Evolutionary conservation across 306 rosid species (phyloP).

Genomic region (Dalbergia cochinchinensis): DNA sequence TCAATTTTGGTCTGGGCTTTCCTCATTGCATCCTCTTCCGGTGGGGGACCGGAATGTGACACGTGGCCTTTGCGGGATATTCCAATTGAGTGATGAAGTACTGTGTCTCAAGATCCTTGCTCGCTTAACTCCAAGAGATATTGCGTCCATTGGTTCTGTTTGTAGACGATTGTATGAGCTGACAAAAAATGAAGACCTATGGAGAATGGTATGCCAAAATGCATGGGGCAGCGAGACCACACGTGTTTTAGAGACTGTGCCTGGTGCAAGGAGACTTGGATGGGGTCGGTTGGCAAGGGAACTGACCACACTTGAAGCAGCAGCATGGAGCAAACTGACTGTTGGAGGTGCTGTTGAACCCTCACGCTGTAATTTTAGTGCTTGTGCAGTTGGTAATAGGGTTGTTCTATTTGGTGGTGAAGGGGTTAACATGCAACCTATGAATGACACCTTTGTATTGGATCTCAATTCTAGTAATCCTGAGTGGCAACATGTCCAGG

Average conservation of each 20-base stretch:
- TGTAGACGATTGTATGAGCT: conserved; percentile 76
- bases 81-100: conserved; percentile 96
- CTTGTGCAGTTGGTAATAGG: conserved; percentile 98
- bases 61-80: conserved; percentile 92
- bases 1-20: conserved; percentile 68
- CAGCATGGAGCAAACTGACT: conserved; percentile 97
- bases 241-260: conserved; percentile 90
- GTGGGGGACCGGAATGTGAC: conserved; percentile 81
- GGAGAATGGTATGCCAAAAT: conserved; percentile 99
- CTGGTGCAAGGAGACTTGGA: conserved; percentile 97
- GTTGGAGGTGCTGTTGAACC: conserved; percentile 98
- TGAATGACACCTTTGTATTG: conserved; percentile 96
- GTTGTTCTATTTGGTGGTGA: conserved; percentile 99
- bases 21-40: conserved; percentile 66
- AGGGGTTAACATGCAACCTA: conserved; percentile 99
- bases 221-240: conserved; percentile 99
- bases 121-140: conserved; percentile 92
- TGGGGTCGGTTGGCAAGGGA: conserved; percentile 97
- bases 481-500: conserved; percentile 97
- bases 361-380: conserved; percentile 97
- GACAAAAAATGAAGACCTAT: conserved; percentile 89
- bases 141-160: conserved; percentile 94
- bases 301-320: conserved; percentile 96
- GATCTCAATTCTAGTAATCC: conserved; percentile 92
- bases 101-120: conserved; percentile 90